Base-by-base conservation (phyloP, 768 basidiomycete genomes). In the Leccinum obscurum region DNA sequence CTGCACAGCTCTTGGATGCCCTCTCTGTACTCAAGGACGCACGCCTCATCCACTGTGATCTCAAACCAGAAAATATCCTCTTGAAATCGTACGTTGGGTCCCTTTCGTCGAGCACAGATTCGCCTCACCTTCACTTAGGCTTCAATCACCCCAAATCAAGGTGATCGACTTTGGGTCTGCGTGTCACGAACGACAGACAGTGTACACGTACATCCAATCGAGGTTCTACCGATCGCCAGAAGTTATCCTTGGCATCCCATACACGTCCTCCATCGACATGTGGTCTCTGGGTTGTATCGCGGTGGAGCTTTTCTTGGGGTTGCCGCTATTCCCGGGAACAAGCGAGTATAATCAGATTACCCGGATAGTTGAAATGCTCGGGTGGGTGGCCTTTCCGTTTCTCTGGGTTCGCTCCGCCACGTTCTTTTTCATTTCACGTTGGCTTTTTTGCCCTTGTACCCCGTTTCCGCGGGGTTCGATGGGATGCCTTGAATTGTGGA, bases 101-200 rank as follows among this genome's bases (percentile, higher is more conserved):
- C 44, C 13, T 56, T 46, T 55, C 34, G 1, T 35, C 2, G 14
- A 41, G 1, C 24, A 9, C n/a, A 37, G 22, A 39, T 37, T 54
- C 34, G 11, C 52, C 54, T 54, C 48, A 54, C 37, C 3, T 44
- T 37, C 6, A 2, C 49, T 35, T 68, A 97, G 95, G 20, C 82
- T 99, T 37, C 95, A 96, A 81, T 94, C 95, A 10, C 96, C 96
- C 3, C 90, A 94, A 75, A 98, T 98, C 80, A 98, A 98, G 77
- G 92, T 99, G 55, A 98, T 99, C 71, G 96, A 98, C 78, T 98
- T 98, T 77, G 97, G 97, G 46, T 98, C 95, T 5, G 95, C 97
- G 17, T 99, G 97, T 72, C 95, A 98, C 72, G 97, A 98, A 77
- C 89, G 93, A 68, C 95, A 98, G 76, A 99, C 96, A n/a, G 95